Percentiles rank a stretch among this genome's conserved stretches.
Conservation (phyloP, 352 stramenopile species). For the Pythium aquatile region DNA sequence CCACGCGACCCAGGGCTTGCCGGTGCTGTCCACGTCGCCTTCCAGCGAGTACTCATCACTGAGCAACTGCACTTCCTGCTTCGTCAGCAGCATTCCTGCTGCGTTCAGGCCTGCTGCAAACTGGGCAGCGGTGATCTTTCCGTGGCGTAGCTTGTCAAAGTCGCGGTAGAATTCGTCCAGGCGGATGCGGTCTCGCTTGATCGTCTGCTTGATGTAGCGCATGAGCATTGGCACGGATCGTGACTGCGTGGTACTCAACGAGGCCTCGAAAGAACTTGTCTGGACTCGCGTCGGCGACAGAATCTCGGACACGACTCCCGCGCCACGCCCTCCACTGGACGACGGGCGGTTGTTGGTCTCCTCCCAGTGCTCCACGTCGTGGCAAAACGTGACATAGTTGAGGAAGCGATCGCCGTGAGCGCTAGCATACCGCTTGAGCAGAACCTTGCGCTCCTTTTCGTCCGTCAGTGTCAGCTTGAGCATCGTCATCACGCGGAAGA, state of each 20-base stretch:
- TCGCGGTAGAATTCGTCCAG: conserved; percentile 84
- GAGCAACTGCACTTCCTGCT: conserved; percentile 55
- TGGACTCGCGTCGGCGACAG: conserved; percentile 49
- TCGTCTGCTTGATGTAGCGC: conserved; percentile 75
- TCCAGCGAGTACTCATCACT: conserved; percentile 57
- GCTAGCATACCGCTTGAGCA: conserved; percentile 76
- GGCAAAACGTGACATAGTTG: conserved; percentile 86
- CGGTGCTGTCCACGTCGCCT: conserved; percentile 57
- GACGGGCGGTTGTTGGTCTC: conserved; percentile 41
- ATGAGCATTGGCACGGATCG: conserved; percentile 70
- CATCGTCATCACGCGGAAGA: conserved; percentile 78
- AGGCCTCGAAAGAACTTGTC: conserved; percentile 38
- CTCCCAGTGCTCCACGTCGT: conserved; percentile 67
- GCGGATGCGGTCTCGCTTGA: conserved; percentile 79
- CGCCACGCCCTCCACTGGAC: conserved; percentile 32
- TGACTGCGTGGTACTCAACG: conserved; percentile 28
- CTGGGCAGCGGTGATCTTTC: conserved; percentile 67
- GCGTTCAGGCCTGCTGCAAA: conserved; percentile 63
- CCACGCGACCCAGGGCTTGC: conserved; percentile 63
- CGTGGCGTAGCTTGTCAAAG: conserved; percentile 80
- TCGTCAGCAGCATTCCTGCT: conserved; percentile 50
- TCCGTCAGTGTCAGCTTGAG: conserved; percentile 63
- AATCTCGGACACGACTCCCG: conserved; percentile 51
- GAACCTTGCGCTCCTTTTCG: conserved; percentile 45
- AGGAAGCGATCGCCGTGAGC: conserved; percentile 70